Percentiles rank a stretch among this genome's conserved stretches.
phyloP scores from a whole-genome alignment of 1,284 basidiomycete genomes.

The Trametes versicolor region DNA sequence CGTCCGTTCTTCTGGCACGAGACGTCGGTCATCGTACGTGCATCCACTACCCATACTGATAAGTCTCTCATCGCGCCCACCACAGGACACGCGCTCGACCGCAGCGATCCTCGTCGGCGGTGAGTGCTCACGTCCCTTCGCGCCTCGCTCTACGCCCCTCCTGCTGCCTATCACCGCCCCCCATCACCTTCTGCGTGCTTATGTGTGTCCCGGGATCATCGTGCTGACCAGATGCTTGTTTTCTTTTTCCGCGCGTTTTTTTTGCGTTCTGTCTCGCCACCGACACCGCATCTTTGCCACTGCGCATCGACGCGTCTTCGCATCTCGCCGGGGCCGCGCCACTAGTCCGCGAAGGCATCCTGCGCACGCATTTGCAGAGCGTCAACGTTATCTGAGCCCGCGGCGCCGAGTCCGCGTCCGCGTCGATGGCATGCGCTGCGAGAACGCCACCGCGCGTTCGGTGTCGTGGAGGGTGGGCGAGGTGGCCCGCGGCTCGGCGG shows the following conservation, averaged over 20 bases:
- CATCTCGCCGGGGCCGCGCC: neutral
- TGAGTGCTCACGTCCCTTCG: conserved; percentile 17
- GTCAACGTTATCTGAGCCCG: conserved; percentile 45
- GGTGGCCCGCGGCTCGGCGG: neutral
- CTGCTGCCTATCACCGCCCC: neutral
- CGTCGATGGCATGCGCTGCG: neutral
- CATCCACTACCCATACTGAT: neutral
- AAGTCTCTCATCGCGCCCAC: neutral
- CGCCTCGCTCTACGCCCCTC: conserved; percentile 3
- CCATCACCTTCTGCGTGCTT: neutral
- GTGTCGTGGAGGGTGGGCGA: neutral
- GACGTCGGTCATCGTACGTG: conserved; percentile 46
- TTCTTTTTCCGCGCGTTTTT: neutral
- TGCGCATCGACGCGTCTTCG: neutral
- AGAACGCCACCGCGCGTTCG: neutral
- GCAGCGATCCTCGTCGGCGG: conserved; percentile 46
- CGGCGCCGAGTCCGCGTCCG: neutral
- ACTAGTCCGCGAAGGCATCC: conserved; percentile 45
- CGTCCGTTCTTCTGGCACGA: conserved; percentile 47
- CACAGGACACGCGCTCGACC: conserved; percentile 46
- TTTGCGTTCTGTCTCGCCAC: neutral
- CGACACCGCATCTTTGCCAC: conserved; percentile 1
- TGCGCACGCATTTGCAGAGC: conserved; percentile 46
- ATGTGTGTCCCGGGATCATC: neutral
- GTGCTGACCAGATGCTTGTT: neutral